Conservation (phyloP, 441 rosid species). For the Iberis amara region DNA sequence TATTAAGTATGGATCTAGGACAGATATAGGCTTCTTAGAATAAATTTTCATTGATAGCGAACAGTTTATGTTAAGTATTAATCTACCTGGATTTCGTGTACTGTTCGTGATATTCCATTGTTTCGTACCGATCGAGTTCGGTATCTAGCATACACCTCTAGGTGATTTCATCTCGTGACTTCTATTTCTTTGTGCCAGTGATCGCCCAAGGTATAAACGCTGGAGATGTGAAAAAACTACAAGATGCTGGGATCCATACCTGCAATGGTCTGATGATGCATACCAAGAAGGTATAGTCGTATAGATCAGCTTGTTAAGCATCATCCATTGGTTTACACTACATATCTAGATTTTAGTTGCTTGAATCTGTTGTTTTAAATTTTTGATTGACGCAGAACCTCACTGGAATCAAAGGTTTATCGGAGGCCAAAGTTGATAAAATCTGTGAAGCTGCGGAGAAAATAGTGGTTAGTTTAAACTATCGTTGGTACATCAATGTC, state of each 20-base stretch:
- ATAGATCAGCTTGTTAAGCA: background rate
- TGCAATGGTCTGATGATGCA: constrained; percentile 98
- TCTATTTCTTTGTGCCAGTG: constrained; percentile 39
- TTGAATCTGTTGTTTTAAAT: background rate
- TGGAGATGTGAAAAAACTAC: constrained; percentile 90
- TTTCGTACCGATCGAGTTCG: constrained; percentile 4
- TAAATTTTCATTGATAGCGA: constrained; percentile 2
- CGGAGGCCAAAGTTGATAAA: constrained; percentile 93
- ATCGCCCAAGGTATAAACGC: constrained; percentile 79
- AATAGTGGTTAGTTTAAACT: constrained; percentile 56
- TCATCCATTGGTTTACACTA: background rate
- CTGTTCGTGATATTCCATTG: background rate
- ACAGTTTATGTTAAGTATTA: background rate
- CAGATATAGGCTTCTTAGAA: background rate
- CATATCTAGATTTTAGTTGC: background rate
- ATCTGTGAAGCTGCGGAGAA: constrained; percentile 97
- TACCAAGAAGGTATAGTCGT: constrained; percentile 80
- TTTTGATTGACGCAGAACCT: constrained; percentile 54
- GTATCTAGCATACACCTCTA: constrained; percentile 1
- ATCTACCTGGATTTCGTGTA: background rate
- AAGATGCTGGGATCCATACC: constrained; percentile 90
- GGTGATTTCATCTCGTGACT: background rate
- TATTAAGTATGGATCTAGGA: background rate
- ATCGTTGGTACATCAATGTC: too few species aligned
- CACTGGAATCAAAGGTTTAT: constrained; percentile 93